Evolutionary conservation across 257 asterid species (phyloP).

Genomic region (Ilex aquifolium): DNA sequence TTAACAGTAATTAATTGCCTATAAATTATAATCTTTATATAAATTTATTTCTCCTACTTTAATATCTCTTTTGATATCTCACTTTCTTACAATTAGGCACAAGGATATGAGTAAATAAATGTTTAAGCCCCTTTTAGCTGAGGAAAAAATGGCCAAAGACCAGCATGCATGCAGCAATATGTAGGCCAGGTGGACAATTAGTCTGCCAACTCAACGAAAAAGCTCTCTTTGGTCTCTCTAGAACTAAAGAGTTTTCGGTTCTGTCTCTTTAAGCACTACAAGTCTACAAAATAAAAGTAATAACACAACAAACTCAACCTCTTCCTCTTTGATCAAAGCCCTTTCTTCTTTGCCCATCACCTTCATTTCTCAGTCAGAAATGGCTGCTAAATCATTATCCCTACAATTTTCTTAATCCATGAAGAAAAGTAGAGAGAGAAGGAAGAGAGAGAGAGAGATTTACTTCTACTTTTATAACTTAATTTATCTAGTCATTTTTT

Average conservation of each 20-base stretch:
- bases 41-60: too few relatives aligned
- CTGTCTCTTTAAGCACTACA: background rate
- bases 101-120: too few relatives aligned
- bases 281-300: background rate
- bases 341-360: background rate
- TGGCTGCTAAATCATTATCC: constrained; percentile 11
- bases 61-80: too few relatives aligned
- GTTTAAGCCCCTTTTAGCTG: too few relatives aligned
- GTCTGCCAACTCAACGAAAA: too few relatives aligned
- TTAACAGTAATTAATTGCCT: too few relatives aligned
- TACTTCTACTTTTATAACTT: constrained; percentile 9
- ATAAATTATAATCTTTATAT: too few relatives aligned
- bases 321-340: background rate
- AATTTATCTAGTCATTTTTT: constrained; percentile 2
- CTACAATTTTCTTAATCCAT: background rate
- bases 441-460: background rate
- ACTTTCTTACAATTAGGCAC: too few relatives aligned
- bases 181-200: background rate
- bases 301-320: background rate
- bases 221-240: background rate
- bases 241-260: background rate
- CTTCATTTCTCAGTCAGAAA: constrained; percentile 13
- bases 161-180: background rate
- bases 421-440: background rate
- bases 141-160: too few relatives aligned